A percentile compares a stretch with the other conserved stretches of the same genome.
Conservation (phyloP, 495 filamentous ascomycete genomes). For the Venustampulla echinocandica region DNA sequence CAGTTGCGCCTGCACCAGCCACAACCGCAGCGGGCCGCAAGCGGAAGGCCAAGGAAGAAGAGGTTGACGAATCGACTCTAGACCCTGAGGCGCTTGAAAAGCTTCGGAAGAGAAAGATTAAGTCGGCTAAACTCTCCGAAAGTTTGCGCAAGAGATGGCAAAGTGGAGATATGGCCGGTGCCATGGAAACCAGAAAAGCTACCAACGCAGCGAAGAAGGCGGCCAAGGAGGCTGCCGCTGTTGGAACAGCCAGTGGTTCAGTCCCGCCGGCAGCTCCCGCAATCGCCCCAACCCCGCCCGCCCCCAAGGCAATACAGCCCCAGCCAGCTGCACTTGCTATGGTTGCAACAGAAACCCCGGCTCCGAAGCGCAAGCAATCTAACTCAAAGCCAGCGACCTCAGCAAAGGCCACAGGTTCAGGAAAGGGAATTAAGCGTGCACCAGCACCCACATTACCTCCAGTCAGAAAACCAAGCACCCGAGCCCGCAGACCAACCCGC, state of each 20-base stretch:
- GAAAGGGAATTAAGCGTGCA: neutral
- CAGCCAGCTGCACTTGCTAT: neutral
- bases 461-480: neutral
- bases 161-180: constrained; percentile 38
- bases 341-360: neutral
- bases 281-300: neutral
- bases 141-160: constrained; percentile 28
- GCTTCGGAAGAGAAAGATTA: neutral
- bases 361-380: neutral
- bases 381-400: neutral
- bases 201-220: constrained; percentile 42
- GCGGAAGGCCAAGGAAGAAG: neutral
- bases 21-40: neutral
- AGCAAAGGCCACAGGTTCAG: neutral
- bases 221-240: constrained; percentile 2
- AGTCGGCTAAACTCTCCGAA: constrained; percentile 1
- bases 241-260: neutral
- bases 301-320: neutral
- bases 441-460: neutral
- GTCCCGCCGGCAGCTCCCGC: neutral
- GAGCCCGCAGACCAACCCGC: constrained; percentile 8
- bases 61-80: neutral
- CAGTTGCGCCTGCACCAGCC: neutral
- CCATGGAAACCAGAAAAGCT: constrained; percentile 40
- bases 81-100: neutral